phyloP scores from a whole-genome alignment of 2,329 filamentous ascomycete species.

The Dactylellina haptotyla region DNA sequence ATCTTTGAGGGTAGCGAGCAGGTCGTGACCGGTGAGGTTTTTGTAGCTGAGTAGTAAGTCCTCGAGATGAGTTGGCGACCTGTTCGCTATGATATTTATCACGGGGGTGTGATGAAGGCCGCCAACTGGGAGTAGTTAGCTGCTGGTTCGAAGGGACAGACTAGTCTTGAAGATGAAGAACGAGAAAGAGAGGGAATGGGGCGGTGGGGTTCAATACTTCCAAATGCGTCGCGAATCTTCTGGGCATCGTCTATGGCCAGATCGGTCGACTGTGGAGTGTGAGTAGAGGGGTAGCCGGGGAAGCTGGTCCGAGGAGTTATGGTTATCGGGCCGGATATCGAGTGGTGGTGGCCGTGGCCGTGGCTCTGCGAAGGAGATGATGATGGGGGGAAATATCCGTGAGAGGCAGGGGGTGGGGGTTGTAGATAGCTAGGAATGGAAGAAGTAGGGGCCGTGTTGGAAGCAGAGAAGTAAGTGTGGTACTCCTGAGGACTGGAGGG shows the following conservation, averaged over 20 bases:
- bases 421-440: conserved; percentile 2
- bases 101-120: conserved; percentile 36
- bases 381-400: neutral
- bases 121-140: conserved; percentile 23
- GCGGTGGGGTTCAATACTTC: conserved; percentile 36
- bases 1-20: conserved; percentile 35
- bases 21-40: conserved; percentile 44
- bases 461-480: conserved; percentile 7
- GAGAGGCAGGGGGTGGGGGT: conserved; percentile 11
- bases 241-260: conserved; percentile 43
- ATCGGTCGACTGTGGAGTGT: conserved; percentile 15
- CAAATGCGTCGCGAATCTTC: conserved; percentile 45
- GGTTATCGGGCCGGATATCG: conserved; percentile 35
- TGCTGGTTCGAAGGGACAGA: neutral
- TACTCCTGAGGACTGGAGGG: conserved; percentile 29
- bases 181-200: neutral
- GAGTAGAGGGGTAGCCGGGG: neutral
- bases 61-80: conserved; percentile 29
- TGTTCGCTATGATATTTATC: conserved; percentile 46
- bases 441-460: neutral
- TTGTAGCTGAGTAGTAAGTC: conserved; percentile 30
- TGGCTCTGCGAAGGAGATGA: neutral
- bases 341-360: conserved; percentile 35
- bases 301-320: conserved; percentile 5
- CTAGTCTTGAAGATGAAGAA: neutral